A percentile compares a stretch with the other conserved stretches of the same genome.
Evolutionary conservation across 2,329 filamentous ascomycete species (phyloP).

Genomic region (Thielaviopsis musarum): DNA sequence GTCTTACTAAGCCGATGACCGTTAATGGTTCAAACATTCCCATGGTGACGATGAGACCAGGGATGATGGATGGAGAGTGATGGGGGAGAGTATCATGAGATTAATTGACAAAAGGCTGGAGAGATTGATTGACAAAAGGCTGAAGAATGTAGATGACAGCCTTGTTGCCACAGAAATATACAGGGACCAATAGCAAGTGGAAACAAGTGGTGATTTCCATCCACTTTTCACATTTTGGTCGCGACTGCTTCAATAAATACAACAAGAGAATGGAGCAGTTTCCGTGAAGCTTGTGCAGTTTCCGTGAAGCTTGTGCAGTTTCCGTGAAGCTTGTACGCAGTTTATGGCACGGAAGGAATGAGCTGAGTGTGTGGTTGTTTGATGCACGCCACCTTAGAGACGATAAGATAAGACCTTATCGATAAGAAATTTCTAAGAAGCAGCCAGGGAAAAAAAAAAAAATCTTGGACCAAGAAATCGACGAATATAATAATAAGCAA

Average conservation of each 20-base stretch:
- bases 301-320: neutral
- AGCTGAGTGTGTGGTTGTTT: neutral
- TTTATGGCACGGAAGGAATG: neutral
- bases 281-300: neutral
- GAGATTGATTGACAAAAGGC: neutral
- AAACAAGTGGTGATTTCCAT: neutral
- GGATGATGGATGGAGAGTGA: neutral
- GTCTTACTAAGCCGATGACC: constrained; percentile 36
- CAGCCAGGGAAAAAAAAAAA: constrained; percentile 11
- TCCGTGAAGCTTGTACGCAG: neutral
- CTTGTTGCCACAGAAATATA: neutral
- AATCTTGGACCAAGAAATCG: neutral
- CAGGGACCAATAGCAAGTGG: neutral
- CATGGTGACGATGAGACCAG: constrained; percentile 22
- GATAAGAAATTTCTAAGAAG: constrained; percentile 15
- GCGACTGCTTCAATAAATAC: neutral
- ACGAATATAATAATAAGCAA: constrained; percentile 10
- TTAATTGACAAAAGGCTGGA: neutral
- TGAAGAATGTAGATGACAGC: neutral
- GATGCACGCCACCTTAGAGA: neutral
- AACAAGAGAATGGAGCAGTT: neutral
- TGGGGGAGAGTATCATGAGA: neutral
- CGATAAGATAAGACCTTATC: constrained; percentile 12
- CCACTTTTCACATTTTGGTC: neutral
- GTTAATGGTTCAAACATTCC: constrained; percentile 38